Conservation (phyloP, 129 eudicot species). For the carrot (Daucus carota) region DH1_v3.0 NC_030385.2:46563001-46563500, state of each 20-base stretch:
- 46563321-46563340: constrained; percentile 33
- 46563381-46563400: constrained; percentile 20
- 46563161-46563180: constrained; percentile 25
- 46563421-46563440: not conserved
- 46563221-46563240: constrained; percentile 54
- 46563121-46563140: not conserved
- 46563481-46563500: constrained; percentile 58
- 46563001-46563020: constrained; percentile 24
- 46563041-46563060: constrained; percentile 30
- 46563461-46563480: constrained; percentile 56
- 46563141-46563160: constrained; percentile 8
- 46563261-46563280: constrained; percentile 72
- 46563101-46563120: constrained; percentile 7
- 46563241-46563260: constrained; percentile 66
- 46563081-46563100: not conserved
- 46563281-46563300: constrained; percentile 85
- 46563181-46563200: constrained; percentile 21
- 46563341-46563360: constrained; percentile 74
- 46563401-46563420: not conserved
- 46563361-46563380: constrained; percentile 72
- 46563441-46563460: not conserved
- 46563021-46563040: constrained; percentile 40
- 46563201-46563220: constrained; percentile 65
- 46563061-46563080: constrained; percentile 11
- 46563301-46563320: constrained; percentile 78